These are phyloP conservation scores for Ustilago lituana DNA, from an alignment of 1,284 basidiomycete genomes.

Conservation along the genomic window DNA sequence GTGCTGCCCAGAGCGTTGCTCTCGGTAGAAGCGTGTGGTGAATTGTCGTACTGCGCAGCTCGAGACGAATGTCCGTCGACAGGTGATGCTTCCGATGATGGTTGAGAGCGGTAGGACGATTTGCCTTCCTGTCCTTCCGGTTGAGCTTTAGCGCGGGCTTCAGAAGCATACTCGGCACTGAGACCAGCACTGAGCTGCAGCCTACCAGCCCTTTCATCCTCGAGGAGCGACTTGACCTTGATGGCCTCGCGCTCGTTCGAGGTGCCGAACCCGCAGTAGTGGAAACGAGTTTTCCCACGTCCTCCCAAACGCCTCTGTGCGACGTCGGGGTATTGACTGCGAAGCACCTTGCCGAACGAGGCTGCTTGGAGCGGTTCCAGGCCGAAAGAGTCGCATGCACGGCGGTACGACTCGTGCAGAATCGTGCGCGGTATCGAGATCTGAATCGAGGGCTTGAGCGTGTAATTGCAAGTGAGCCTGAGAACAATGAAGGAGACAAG, in stretches of 20 bases:
- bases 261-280: conserved; percentile 52
- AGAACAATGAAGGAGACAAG: not conserved
- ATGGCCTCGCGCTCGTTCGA: conserved; percentile 49
- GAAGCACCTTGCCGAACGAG: conserved; percentile 51
- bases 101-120: conserved; percentile 17
- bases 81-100: conserved; percentile 19
- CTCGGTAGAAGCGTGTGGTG: conserved; percentile 26
- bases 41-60: conserved; percentile 16
- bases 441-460: conserved; percentile 50
- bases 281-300: conserved; percentile 51
- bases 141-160: conserved; percentile 21
- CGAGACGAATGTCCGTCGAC: conserved; percentile 9
- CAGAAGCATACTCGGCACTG: conserved; percentile 35
- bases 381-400: conserved; percentile 41
- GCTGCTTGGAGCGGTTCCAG: conserved; percentile 49
- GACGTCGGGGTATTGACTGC: conserved; percentile 47
- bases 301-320: conserved; percentile 45
- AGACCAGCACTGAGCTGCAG: conserved; percentile 49
- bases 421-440: conserved; percentile 52
- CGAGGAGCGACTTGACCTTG: conserved; percentile 49
- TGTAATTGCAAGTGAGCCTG: conserved; percentile 51
- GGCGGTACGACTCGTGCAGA: conserved; percentile 51
- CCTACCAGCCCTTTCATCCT: conserved; percentile 47
- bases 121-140: conserved; percentile 31
- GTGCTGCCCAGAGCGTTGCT: conserved; percentile 14